Evolutionary conservation across 495 filamentous ascomycete species (phyloP), one percentile per base, ranked within the genome.

Genomic region (Tuber aestivum): DNA sequence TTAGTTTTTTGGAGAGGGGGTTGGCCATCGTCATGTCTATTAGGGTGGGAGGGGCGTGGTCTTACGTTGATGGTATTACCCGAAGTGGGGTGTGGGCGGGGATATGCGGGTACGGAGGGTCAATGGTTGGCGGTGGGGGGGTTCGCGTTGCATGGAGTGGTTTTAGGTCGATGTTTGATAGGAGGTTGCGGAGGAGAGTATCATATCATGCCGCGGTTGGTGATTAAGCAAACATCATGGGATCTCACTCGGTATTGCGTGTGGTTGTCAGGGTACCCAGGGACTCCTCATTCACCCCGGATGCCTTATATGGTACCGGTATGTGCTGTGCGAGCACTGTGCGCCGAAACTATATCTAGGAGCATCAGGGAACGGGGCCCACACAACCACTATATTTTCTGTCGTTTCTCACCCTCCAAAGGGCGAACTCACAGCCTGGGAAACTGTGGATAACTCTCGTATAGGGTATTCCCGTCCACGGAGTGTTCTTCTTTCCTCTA

Each of bases 1-100:
- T 87, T 70, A 83, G 86, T 72, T 87, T 86, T 48, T 84, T 85
- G 23, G 79, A 71, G 44, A 89, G 84, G 32, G 84, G 81, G 74
- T 41, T 14, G 77, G 41, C 3, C 18, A 20, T 37, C n/a, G 50
- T 74, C 23, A 69, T 18, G 41, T 56, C 48, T 16, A 6, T 9
- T 20, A 32, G 38, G 37, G 37, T 65, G 27, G n/a, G 35, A 27
- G 45, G 56, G 42, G 70, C 3, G 45, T 65, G 2, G 38, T 40
- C 7, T 65, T 65, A 18, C 14, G 16, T 16, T 32, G 56, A 65
- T 5, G 56, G 27, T 27, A 65, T 65, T 65, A 35, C 27, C 5
- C 20, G 27, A 65, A 35, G 12, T 35, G 56, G 10, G 16, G 56
- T 65, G 12, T 27, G 27, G n/a, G 12, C 12, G 50, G 12, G n/a